Evolutionary conservation across 305 asterid genomes (phyloP), one percentile per base, ranked within the genome.

Genomic region (Fraxinus baroniana): DNA sequence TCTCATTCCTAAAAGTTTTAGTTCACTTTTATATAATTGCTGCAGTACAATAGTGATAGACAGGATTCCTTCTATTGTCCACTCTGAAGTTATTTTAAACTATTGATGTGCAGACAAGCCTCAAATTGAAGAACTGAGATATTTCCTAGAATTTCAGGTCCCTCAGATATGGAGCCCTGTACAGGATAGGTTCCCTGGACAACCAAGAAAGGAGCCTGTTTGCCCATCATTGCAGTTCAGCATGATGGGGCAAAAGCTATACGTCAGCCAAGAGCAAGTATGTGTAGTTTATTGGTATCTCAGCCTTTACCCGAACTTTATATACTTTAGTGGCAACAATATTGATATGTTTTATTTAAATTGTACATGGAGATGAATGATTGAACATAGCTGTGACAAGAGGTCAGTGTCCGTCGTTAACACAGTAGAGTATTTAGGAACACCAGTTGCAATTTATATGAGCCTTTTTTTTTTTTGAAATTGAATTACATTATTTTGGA

Each of bases 171-270:
- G 98, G 98, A 96, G 93, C 82, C 98, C 98, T n/a, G 68, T 87
- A 74, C 94, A 86, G 75, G 93, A 89, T 80, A 85, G 90, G 85
- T 88, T 91, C 83, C 91, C 92, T n/a, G 95, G 95, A 80, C 96
- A 91, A 80, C 89, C 90, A 80, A 82, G 98, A 91, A 94, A 93
- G 84, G 98, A 91, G 83, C 98, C 98, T 44, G 93, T 94, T 83
- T 94, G 97, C 83, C 96, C 93, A 5, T 88, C 96, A 5, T 85
- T 94, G 81, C 98, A 93, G 83, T 94, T 94, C 85, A 94, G 98
- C 88, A 91, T 94, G 95, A 94, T 94, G 98, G 98, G 97, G 15
- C 96, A 91, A 83, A 94, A 93, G 86, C 92, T 94, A 66, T 93
- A 90, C 10, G 92, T 94, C 83, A 90, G 94, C 92, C 97, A 89